Base-by-base conservation (phyloP, 192 early-diverging fungal species). In the Pilaira anomala region DNA sequence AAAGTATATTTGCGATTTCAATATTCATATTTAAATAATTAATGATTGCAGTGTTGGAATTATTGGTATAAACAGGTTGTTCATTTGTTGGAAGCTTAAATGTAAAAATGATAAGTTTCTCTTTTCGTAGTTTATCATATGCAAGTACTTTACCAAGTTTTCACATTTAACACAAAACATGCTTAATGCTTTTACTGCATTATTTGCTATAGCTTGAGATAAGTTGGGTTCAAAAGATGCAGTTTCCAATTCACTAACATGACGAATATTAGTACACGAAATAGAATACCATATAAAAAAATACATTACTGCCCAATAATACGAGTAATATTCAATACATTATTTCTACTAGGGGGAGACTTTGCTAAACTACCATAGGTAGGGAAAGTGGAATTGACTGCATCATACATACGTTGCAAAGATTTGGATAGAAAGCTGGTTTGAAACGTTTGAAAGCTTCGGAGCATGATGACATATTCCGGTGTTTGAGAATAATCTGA, bases 201-300 rank as follows among this genome's bases (percentile, higher is more conserved):
- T 87, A 24, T 80, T 80, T 7, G 77, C 63, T 0, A 89, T 75
- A 13, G 70, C 48, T 53, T 77, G 67, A 11, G 84, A 21, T 13
- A 90, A 60, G 14, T 72, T 56, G 3, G 70, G 52, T 62, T 89
- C 88, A 67, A 90, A 86, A 60, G 85, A 86, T 2, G 79, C 83
- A 24, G 71, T 75, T 39, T 88, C 84, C 26, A 90, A 63, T 65
- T 90, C 88, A 48, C 85, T 87, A 53, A 16, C 67, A 48, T 3
- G n/a, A 62, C 56, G 29, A 22, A n/a, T 12, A 41, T 0, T 39
- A 71, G 14, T 48, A 48, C 11, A 60, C 28, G 4, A 71, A 45
- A 14, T 46, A 13, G 2, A 12, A 8, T 7, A 25, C 25, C 19
- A n/a, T 22, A 44, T 13, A 19, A n/a, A 22, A 3, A 26, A 22